These are phyloP conservation scores for Macrophomina tecta DNA, from an alignment of 2,329 filamentous ascomycete genomes.

Conservation along the genomic window DNA sequence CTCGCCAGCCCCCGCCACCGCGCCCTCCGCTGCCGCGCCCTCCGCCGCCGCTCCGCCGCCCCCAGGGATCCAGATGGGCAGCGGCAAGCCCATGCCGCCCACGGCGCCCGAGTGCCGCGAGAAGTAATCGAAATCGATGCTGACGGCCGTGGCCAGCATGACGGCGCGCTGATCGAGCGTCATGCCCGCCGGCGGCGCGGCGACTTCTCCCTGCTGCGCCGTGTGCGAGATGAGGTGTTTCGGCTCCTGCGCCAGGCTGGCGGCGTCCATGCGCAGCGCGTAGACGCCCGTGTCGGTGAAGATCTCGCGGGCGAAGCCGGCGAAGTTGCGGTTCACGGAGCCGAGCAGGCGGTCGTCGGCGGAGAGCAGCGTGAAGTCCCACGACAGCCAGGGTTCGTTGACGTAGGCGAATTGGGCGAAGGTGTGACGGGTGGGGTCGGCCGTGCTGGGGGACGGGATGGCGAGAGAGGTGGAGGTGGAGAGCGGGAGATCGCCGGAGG, in stretches of 20 bases:
- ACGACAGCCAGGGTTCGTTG: conserved; percentile 67
- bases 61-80: conserved; percentile 58
- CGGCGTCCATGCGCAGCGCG: conserved; percentile 68
- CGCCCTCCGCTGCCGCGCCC: conserved; percentile 45
- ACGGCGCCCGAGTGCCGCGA: conserved; percentile 61
- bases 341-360: conserved; percentile 60
- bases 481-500: conserved; percentile 53
- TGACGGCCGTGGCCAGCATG: conserved; percentile 70
- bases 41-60: conserved; percentile 44
- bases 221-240: conserved; percentile 1
- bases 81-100: conserved; percentile 50
- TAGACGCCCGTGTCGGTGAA: conserved; percentile 72
- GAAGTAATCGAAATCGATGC: conserved; percentile 72
- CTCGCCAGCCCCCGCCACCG: conserved; percentile 48
- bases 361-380: conserved; percentile 66
- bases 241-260: conserved; percentile 33
- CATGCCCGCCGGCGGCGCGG: conserved; percentile 55
- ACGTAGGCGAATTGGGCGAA: conserved; percentile 68
- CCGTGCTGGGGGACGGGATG: conserved; percentile 37
- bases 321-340: conserved; percentile 68
- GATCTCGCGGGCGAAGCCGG: conserved; percentile 66
- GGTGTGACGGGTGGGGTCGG: conserved; percentile 39
- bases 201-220: conserved; percentile 32
- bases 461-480: conserved; percentile 52
- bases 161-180: conserved; percentile 69